Evolutionary conservation across 345 rosid genomes (phyloP).

Genomic region (Populus simonii): DNA sequence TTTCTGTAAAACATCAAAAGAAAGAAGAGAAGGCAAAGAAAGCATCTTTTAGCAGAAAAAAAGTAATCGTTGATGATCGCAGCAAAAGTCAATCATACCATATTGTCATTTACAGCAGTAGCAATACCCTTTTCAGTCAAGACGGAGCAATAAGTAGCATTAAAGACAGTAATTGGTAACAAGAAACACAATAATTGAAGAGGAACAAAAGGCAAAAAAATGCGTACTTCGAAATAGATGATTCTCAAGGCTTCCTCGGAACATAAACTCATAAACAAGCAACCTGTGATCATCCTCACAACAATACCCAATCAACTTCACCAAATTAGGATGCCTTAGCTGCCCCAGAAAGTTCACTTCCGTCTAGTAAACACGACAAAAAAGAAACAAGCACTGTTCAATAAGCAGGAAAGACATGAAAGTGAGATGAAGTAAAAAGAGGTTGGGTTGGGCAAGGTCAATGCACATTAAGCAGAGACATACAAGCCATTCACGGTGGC

Average conservation of each 20-base stretch:
- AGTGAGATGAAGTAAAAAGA: not conserved
- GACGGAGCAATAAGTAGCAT: not conserved
- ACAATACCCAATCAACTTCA: constrained; percentile 89
- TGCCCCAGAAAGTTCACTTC: constrained; percentile 75
- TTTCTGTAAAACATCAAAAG: not conserved
- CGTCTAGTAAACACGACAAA: constrained; percentile 24
- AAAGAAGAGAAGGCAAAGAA: constrained; percentile 5
- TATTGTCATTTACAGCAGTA: not conserved
- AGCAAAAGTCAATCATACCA: not conserved
- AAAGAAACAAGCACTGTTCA: not conserved
- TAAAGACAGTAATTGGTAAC: not conserved
- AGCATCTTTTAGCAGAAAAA: not conserved
- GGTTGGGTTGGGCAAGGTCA: not conserved
- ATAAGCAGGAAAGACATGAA: not conserved
- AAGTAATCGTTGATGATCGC: not conserved
- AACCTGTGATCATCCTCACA: constrained; percentile 91
- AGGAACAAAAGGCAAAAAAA: not conserved
- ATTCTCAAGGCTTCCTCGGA: constrained; percentile 95
- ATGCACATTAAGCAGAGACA: not conserved
- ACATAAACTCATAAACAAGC: constrained; percentile 93
- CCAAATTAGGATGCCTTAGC: constrained; percentile 95
- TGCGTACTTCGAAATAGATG: constrained; percentile 87
- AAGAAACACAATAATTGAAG: not conserved
- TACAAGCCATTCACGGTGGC: constrained; percentile 98
- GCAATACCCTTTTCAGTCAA: not conserved